Evolutionary conservation across 2,329 filamentous ascomycete species (phyloP), one percentile per base, ranked within the genome.

Genomic region (Aspergillus felis): DNA sequence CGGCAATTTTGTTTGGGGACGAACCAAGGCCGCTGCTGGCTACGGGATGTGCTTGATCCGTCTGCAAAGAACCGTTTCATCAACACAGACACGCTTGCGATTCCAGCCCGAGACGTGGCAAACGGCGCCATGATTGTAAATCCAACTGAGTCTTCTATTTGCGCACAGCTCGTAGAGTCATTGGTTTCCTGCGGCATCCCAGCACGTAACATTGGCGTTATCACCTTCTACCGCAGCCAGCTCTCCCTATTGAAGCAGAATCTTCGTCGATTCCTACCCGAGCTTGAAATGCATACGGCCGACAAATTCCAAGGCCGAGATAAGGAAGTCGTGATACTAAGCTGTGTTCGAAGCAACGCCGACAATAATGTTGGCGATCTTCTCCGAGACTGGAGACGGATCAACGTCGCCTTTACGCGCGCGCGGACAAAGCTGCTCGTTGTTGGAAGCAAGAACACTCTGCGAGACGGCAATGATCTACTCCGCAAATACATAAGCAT

Each of bases 251-350:
- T 99, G 1, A 90, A 90, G 62, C 85, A 92, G 59, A 82, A 81
- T 10, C 83, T 96, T 35, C 84, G 85, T 32, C 79, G 77, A 46
- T 75, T 81, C 64, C 76, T 80, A 0, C 76, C 80, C 0, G 83
- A 84, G 2, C 86, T 99, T 1, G 94, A 99, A 75, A 92, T 97
- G 83, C 92, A 99, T 74, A 97, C 94, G 0, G 92, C 94, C 3
- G 94, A 99, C 75, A 91, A 93, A 48, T 99, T 96, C 74, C 94
- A 99, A 72, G 94, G 94, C 6, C 85, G 94, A 9, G 94, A 99
- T 76, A 99, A 99, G 71, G 92, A 96, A 69, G 87, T 96, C 2
- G 84, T 97, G 0, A 85, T 99, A 14, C 82, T 99, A 8, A 91
- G 86, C 55, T 87, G 96, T 29, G 94, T 97, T 14, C 85, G 94